Evolutionary conservation across 371 early-diverging fungal genomes (phyloP), one percentile per base, ranked within the genome.

Genomic region (Quaeritorhiza haematococci): DNA sequence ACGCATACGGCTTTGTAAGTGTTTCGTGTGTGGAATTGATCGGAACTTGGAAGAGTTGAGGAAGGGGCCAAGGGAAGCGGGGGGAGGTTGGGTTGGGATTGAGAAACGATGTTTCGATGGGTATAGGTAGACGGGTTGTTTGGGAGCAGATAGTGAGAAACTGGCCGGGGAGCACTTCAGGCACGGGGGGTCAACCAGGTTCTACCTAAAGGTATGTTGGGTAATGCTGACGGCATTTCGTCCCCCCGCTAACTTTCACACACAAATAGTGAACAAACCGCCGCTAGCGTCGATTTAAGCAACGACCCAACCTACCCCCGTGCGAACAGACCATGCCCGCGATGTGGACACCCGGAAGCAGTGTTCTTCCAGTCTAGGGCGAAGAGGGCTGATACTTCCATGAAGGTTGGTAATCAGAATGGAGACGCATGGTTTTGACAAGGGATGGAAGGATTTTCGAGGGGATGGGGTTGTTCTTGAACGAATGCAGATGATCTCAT

Each of bases 291-390:
- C 8, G 76, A 73, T 50, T 61, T 76, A 21, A 33, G 54, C 17
- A 64, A 51, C 57, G 76, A 76, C 58, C 73, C 72, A 8, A 74
- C 73, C 7, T 72, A 57, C 51, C 73, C 73, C 19, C 61, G 71
- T 23, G 42, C 59, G 10, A 30, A 26, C 7, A 58, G 26, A 28
- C 35, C 26, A 47, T 78, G 75, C 51, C 75, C 73, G 26, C 33
- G 35, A 41, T 98, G 98, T 73, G 78, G 73, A 8, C 59, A 84
- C 47, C 69, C 74, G 21, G 86, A 88, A 63, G 91, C 92, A 0
- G 90, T 96, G 17, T 94, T 88, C 67, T 98, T 93, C 76, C 94
- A 95, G 72, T 86, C 91, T 21, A 84, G 87, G 58, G 88, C 92
- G 24, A 81, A 87, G 61, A 75, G 84, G 42, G 82, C 80, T 15